Conservation (phyloP, 495 filamentous ascomycete genomes). For the Hyaloscypha variabilis region DNA sequence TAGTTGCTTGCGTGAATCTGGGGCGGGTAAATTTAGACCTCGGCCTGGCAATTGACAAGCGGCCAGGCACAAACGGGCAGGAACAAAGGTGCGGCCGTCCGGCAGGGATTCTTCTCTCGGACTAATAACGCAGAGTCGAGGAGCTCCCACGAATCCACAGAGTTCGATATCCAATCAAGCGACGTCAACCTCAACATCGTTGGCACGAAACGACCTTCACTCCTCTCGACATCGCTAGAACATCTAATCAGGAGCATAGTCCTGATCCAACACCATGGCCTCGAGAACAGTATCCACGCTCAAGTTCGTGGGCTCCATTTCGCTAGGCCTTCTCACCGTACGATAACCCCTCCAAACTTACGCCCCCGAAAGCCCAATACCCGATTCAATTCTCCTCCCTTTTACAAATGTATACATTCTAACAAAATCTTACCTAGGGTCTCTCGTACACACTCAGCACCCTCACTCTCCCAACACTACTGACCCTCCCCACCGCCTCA, state of each 20-base stretch:
- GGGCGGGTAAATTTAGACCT: background rate
- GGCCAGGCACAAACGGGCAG: slow-evolving; percentile 15
- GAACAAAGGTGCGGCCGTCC: background rate
- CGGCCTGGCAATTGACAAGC: background rate
- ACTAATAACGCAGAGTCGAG: background rate
- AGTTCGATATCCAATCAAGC: background rate
- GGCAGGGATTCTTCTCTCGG: background rate
- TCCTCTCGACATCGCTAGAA: slow-evolving; percentile 18
- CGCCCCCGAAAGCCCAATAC: slow-evolving; percentile 21
- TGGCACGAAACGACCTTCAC: background rate
- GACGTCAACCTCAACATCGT: slow-evolving; percentile 2
- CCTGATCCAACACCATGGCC: slow-evolving; percentile 53
- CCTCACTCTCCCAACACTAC: slow-evolving; percentile 73
- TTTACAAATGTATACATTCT: background rate
- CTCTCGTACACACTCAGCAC: slow-evolving; percentile 78
- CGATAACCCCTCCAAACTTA: slow-evolving; percentile 54
- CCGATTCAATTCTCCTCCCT: slow-evolving; percentile 3
- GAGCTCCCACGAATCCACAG: background rate
- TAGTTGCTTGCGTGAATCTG: background rate
- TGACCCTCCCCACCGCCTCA: slow-evolving; percentile 72
- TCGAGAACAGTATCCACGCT: slow-evolving; percentile 67
- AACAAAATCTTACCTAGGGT: slow-evolving; percentile 56
- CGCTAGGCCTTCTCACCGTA: slow-evolving; percentile 76
- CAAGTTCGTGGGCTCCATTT: slow-evolving; percentile 90
- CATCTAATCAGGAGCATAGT: slow-evolving; percentile 1